Percentiles rank a stretch among this genome's conserved stretches.
Conservation (phyloP, 345 rosid genomes). For the Camelina sativa region DNA sequence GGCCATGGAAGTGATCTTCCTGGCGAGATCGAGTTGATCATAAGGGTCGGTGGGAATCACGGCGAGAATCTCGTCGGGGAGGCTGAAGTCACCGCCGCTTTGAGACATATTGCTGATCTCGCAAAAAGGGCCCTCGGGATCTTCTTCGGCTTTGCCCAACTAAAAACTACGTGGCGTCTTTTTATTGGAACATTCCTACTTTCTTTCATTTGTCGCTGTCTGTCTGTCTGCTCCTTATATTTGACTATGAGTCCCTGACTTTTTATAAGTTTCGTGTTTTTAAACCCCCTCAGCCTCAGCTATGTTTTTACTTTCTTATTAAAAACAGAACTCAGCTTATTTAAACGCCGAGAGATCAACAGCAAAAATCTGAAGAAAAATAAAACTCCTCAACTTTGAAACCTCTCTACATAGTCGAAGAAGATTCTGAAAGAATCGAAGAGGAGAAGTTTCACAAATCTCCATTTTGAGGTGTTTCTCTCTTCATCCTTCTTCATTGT, state of each 20-base stretch:
- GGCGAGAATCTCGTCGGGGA: slow-evolving; percentile 77
- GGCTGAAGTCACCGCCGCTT: slow-evolving; percentile 52
- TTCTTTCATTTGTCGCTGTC: neutral
- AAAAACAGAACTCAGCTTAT: neutral
- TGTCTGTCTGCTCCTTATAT: slow-evolving; percentile 17
- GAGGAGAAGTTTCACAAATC: no score
- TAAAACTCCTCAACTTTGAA: no score
- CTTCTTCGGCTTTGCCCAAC: neutral
- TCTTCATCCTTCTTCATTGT: no score
- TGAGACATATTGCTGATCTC: slow-evolving; percentile 40
- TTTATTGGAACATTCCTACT: slow-evolving; percentile 11
- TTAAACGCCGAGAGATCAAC: neutral
- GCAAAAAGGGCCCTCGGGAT: slow-evolving; percentile 35
- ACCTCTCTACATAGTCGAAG: no score
- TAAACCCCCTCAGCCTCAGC: neutral
- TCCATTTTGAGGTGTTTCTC: no score
- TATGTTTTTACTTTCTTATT: neutral
- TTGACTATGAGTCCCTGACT: slow-evolving; percentile 7
- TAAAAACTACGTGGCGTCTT: slow-evolving; percentile 20
- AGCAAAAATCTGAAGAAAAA: neutral
- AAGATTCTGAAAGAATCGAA: no score
- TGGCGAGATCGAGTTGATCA: slow-evolving; percentile 95
- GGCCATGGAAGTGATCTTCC: slow-evolving; percentile 96
- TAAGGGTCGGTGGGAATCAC: slow-evolving; percentile 88
- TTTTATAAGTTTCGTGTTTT: neutral